Conservation (phyloP, 352 stramenopile species). For the Globisporangium lucens region DNA sequence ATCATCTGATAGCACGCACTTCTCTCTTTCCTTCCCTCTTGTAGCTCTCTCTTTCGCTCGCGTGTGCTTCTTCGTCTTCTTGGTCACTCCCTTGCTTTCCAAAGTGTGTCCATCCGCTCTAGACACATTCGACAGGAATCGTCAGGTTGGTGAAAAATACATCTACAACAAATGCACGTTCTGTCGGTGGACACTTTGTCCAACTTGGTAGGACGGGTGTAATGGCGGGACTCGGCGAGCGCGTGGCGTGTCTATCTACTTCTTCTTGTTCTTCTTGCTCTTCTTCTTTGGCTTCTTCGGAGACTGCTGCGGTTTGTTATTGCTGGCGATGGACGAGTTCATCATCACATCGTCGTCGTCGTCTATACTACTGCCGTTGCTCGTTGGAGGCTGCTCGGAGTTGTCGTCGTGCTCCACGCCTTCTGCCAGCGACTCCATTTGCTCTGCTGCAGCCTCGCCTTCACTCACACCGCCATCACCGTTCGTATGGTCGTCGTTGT, state of each 20-base stretch:
- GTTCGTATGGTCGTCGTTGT: constrained; percentile 8
- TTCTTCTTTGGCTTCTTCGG: constrained; percentile 44
- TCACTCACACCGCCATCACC: background rate
- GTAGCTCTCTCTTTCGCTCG: background rate
- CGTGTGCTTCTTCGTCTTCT: background rate
- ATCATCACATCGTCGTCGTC: constrained; percentile 4
- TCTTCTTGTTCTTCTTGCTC: constrained; percentile 50
- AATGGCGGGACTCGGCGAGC: background rate
- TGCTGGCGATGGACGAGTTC: constrained; percentile 3
- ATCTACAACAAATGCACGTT: background rate
- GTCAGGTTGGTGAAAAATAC: background rate
- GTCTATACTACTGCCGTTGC: constrained; percentile 16
- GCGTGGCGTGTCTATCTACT: constrained; percentile 33
- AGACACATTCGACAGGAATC: background rate
- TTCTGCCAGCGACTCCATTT: constrained; percentile 19
- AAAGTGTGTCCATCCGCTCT: background rate
- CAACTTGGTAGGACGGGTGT: background rate
- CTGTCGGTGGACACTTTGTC: background rate
- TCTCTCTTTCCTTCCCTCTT: background rate
- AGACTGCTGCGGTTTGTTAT: constrained; percentile 1
- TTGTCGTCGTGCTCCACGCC: background rate
- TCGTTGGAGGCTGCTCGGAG: constrained; percentile 1
- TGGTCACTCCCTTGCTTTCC: background rate
- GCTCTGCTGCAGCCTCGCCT: constrained; percentile 6
- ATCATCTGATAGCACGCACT: background rate